Evolutionary conservation across 257 asterid genomes (phyloP).

Genomic region (Solanum pennellii): DNA sequence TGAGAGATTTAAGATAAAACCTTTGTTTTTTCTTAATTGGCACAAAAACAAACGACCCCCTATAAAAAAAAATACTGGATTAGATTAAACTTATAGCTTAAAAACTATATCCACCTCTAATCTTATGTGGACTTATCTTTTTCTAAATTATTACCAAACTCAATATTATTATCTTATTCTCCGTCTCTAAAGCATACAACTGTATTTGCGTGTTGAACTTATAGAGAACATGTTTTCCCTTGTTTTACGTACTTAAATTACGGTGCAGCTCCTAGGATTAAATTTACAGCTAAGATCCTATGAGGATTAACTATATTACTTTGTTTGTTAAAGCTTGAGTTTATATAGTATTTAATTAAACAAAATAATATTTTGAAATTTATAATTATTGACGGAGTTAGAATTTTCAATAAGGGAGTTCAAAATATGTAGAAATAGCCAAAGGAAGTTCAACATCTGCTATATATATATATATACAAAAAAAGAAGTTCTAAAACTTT

Average conservation of each 20-base stretch:
- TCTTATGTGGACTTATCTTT: not conserved
- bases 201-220: not conserved
- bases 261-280: not conserved
- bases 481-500: too few relatives aligned
- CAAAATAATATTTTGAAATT: not conserved
- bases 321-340: not conserved
- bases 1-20: not conserved
- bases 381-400: not conserved
- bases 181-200: not conserved
- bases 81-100: not conserved
- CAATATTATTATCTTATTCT: not conserved
- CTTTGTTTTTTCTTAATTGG: not conserved
- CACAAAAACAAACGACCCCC: not conserved
- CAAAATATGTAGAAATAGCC: too few relatives aligned
- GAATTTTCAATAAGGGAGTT: too few relatives aligned
- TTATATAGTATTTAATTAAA: not conserved
- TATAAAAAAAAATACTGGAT: not conserved
- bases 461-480: too few relatives aligned
- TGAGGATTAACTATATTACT: not conserved
- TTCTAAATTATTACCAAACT: not conserved
- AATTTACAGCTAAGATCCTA: not conserved
- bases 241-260: not conserved
- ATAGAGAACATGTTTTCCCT: not conserved
- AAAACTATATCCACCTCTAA: not conserved
- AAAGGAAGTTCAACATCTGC: too few relatives aligned